A percentile compares a stretch with the other conserved stretches of the same genome.
Conservation (phyloP, 495 filamentous ascomycete genomes). For the Glonium stellatum region DNA sequence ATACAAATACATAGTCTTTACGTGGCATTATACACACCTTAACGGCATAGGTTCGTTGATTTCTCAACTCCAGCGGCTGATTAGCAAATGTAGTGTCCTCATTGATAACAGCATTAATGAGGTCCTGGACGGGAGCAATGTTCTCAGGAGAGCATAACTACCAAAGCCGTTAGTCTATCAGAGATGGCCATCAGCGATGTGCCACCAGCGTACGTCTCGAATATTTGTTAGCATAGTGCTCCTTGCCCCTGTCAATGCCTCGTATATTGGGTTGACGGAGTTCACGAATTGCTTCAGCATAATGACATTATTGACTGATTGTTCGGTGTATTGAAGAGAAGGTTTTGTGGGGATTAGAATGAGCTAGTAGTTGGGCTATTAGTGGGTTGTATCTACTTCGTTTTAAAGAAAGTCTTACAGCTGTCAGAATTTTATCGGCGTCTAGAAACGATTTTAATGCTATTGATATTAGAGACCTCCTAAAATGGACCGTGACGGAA, state of each 20-base stretch:
- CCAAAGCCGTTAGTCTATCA: neutral
- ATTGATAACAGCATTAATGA: conserved; percentile 71
- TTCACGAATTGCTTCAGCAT: conserved; percentile 76
- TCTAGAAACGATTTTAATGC: conserved; percentile 70
- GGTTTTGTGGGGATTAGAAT: conserved; percentile 60
- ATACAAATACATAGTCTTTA: neutral
- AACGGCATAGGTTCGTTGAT: conserved; percentile 89
- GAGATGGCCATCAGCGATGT: neutral
- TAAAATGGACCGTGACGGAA: conserved; percentile 2
- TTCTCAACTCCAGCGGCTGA: conserved; percentile 75
- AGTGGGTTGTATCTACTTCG: neutral
- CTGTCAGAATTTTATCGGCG: conserved; percentile 59
- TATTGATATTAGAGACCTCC: conserved; percentile 26
- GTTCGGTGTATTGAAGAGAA: conserved; percentile 60
- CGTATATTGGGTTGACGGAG: conserved; percentile 58
- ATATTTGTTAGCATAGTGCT: conserved; percentile 61
- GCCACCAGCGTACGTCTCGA: conserved; percentile 43
- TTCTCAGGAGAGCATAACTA: conserved; percentile 58
- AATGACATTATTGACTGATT: conserved; percentile 78
- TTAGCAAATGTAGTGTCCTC: conserved; percentile 71
- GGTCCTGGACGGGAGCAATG: conserved; percentile 50
- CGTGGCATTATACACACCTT: conserved; percentile 46
- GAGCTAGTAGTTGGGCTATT: conserved; percentile 44
- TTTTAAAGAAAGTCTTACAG: conserved; percentile 35
- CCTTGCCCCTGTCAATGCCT: conserved; percentile 58